Evolutionary conservation across 2,329 filamentous ascomycete genomes (phyloP), one percentile per base, ranked within the genome.

Genomic region (Nothophoma quercina): DNA sequence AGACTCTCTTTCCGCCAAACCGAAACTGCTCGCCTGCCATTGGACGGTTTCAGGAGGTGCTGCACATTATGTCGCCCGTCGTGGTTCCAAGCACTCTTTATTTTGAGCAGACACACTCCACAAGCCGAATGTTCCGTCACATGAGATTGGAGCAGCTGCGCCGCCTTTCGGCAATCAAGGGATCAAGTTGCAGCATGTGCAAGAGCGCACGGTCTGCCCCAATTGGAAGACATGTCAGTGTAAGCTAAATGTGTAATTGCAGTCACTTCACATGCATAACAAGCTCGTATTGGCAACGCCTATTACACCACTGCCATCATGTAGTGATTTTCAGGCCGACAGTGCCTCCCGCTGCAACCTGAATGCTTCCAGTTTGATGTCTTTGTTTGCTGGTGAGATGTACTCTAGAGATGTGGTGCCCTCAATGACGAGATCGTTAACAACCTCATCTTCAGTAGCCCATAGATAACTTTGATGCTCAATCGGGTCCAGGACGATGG

Each of bases 381-480:
- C 51, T 53, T 73, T 73, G 58, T 71, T 74, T 16, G 50, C 43
- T 2, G 57, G 51, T 3, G 59, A 65, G 21, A 76, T 68, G 32
- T 73, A 76, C 16, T 47, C 51, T 12, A 77, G 58, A 26, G 43
- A 32, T 6, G 64, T 59, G 22, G 15, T 34, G 29, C 38, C 23
- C 3, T 68, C 69, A n/a, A 58, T 64, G 6, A 60, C 62, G 32
- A 56, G 51, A 28, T 71, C 69, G 5, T 62, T 60, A 13, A 52
- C 53, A 26, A 79, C 56, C 40, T 79, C 75, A 2, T 77, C 69
- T 48, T 78, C 74, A 1, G 70, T 69, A 15, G 70, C 75, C 68
- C 74, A 79, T 2, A 72, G 36, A 48, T 68, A 75, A 3, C 57
- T 55, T 43, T 78, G 73, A 54, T 80, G 78, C 64, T 79, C 77